Percentiles rank a stretch among this genome's conserved stretches.
Evolutionary conservation across 768 basidiomycete species (phyloP).

Genomic region (Mycena crocata): DNA sequence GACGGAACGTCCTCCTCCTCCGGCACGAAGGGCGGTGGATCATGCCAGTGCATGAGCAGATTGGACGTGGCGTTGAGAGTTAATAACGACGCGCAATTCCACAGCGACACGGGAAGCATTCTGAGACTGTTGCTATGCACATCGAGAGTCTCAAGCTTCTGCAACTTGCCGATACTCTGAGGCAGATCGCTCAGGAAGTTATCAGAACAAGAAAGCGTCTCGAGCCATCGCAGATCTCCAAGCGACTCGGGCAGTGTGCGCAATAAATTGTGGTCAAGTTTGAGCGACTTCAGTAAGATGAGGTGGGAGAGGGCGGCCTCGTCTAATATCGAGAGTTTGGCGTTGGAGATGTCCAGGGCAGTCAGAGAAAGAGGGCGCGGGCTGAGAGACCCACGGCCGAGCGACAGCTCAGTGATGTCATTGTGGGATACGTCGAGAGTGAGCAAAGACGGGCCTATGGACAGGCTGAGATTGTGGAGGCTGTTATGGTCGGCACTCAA

Average conservation of each 20-base stretch:
- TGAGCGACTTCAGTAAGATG: slow-evolving; percentile 74
- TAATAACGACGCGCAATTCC: slow-evolving; percentile 82
- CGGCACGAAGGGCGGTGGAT: slow-evolving; percentile 60
- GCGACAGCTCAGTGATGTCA: slow-evolving; percentile 84
- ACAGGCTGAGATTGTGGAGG: slow-evolving; percentile 83
- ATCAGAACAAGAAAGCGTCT: slow-evolving; percentile 87
- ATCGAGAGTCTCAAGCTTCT: slow-evolving; percentile 81
- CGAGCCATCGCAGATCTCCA: slow-evolving; percentile 77
- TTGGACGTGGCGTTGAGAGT: slow-evolving; percentile 92
- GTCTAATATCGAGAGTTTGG: slow-evolving; percentile 88
- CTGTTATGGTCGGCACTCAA: slow-evolving; percentile 87
- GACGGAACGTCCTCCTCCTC: slow-evolving; percentile 32
- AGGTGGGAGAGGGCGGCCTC: slow-evolving; percentile 80
- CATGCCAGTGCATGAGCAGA: slow-evolving; percentile 77
- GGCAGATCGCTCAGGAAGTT: slow-evolving; percentile 88
- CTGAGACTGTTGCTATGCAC: slow-evolving; percentile 92
- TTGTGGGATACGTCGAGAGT: slow-evolving; percentile 88
- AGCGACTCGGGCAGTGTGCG: slow-evolving; percentile 86
- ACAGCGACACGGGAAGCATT: slow-evolving; percentile 81
- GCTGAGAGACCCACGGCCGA: slow-evolving; percentile 62
- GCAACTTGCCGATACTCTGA: slow-evolving; percentile 76
- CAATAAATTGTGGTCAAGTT: slow-evolving; percentile 89
- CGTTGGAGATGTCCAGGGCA: slow-evolving; percentile 87
- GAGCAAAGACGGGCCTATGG: slow-evolving; percentile 73
- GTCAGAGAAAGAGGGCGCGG: slow-evolving; percentile 68